These are phyloP conservation scores for Boletus fagicola DNA, from an alignment of 768 basidiomycete species.

Conservation along the genomic window DNA sequence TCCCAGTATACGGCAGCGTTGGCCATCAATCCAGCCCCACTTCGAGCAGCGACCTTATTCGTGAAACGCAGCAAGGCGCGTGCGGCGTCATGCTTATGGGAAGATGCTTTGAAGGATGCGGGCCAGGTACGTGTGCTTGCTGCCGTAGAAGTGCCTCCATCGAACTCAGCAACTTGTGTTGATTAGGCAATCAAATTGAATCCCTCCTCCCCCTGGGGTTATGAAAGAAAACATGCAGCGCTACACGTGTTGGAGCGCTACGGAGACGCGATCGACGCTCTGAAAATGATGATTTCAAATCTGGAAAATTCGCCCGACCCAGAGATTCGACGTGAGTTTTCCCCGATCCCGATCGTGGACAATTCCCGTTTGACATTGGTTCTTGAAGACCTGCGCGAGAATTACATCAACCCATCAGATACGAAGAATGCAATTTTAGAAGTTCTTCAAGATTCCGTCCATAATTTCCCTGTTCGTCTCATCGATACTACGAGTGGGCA, in stretches of 20 bases:
- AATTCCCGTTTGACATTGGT: neutral
- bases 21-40: neutral
- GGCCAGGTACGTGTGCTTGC: conserved; percentile 9
- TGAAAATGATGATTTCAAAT: conserved; percentile 6
- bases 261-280: conserved; percentile 7
- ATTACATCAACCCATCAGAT: conserved; percentile 14
- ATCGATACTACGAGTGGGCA: conserved; percentile 20
- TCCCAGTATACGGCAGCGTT: conserved; percentile 14
- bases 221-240: conserved; percentile 16
- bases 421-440: neutral
- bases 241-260: conserved; percentile 14
- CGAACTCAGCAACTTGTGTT: neutral
- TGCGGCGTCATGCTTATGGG: conserved; percentile 1
- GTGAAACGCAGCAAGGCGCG: conserved; percentile 17
- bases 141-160: neutral
- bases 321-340: conserved; percentile 11
- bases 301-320: conserved; percentile 13
- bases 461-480: conserved; percentile 16
- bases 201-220: conserved; percentile 15
- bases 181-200: conserved; percentile 9
- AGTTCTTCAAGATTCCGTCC: neutral
- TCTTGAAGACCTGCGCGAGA: conserved; percentile 4
- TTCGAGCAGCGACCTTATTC: neutral
- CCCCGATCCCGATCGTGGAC: neutral
- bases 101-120: conserved; percentile 16